A percentile compares a stretch with the other conserved stretches of the same genome.
These are phyloP conservation scores for Hymenoscyphus fructigenus DNA, from an alignment of 2,329 filamentous ascomycete species.

Conservation along the genomic window DNA sequence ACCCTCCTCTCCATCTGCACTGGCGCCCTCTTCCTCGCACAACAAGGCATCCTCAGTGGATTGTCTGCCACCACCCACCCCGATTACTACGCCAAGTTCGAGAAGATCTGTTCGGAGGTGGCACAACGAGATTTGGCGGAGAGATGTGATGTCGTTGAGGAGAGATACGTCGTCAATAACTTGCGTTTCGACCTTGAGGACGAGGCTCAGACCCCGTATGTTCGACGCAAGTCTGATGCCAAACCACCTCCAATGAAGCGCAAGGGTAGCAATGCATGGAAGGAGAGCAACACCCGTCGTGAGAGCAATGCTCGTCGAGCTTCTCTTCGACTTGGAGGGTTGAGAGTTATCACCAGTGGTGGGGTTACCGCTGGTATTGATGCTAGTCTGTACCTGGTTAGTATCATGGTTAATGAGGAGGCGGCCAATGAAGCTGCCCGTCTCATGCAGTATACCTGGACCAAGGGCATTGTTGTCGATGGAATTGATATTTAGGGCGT, in stretches of 20 bases:
- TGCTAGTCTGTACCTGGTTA: slow-evolving; percentile 81
- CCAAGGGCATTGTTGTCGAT: slow-evolving; percentile 81
- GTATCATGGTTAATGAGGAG: slow-evolving; percentile 76
- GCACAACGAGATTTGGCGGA: slow-evolving; percentile 68
- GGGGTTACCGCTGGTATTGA: slow-evolving; percentile 80
- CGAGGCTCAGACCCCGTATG: slow-evolving; percentile 80
- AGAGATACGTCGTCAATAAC: slow-evolving; percentile 88
- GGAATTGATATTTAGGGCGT: slow-evolving; percentile 72
- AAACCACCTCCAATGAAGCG: slow-evolving; percentile 62
- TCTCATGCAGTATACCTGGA: slow-evolving; percentile 79
- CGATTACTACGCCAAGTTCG: slow-evolving; percentile 76
- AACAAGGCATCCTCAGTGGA: slow-evolving; percentile 74
- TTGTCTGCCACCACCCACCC: slow-evolving; percentile 81
- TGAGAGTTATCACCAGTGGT: slow-evolving; percentile 76
- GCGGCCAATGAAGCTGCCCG: slow-evolving; percentile 73
- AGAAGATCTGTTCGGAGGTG: slow-evolving; percentile 76
- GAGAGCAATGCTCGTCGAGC: slow-evolving; percentile 79
- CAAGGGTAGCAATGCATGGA: slow-evolving; percentile 83
- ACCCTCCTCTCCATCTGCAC: slow-evolving; percentile 80
- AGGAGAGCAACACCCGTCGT: slow-evolving; percentile 69
- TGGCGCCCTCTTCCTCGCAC: slow-evolving; percentile 73
- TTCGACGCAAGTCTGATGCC: slow-evolving; percentile 71
- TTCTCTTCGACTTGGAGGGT: slow-evolving; percentile 56
- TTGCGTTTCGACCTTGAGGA: slow-evolving; percentile 79
- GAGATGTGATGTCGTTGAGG: slow-evolving; percentile 80